Conservation (phyloP, 2,329 filamentous ascomycete species). For the Dactylellina cionopaga region DNA sequence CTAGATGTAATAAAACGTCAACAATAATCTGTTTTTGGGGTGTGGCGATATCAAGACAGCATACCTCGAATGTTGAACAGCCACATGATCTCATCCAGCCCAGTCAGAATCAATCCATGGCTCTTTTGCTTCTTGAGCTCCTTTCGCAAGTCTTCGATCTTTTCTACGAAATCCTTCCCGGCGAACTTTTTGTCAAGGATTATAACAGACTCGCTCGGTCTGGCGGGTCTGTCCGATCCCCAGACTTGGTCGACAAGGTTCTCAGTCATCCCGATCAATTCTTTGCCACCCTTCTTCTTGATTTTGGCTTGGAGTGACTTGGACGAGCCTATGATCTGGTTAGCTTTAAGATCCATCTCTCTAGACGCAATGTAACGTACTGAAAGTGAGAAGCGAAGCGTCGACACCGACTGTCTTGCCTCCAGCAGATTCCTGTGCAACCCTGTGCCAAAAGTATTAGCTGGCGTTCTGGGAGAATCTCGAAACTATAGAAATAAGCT, state of each 20-base stretch:
- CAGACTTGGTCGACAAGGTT: slow-evolving; percentile 95
- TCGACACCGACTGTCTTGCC: slow-evolving; percentile 92
- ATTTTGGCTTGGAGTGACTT: slow-evolving; percentile 85
- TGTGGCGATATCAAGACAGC: slow-evolving; percentile 61
- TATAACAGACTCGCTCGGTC: slow-evolving; percentile 79
- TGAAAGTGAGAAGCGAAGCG: slow-evolving; percentile 81
- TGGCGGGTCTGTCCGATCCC: slow-evolving; percentile 76
- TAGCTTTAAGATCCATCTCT: too few relatives aligned
- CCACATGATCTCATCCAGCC: slow-evolving; percentile 97
- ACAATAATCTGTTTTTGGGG: not conserved
- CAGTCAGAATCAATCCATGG: slow-evolving; percentile 86
- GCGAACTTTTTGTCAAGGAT: slow-evolving; percentile 77
- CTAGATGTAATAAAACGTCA: not conserved
- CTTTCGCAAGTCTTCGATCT: slow-evolving; percentile 86
- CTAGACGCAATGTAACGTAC: slow-evolving; percentile 60
- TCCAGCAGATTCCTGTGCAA: slow-evolving; percentile 81
- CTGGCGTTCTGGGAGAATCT: slow-evolving; percentile 22
- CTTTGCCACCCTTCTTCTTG: slow-evolving; percentile 82
- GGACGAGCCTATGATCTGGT: slow-evolving; percentile 66
- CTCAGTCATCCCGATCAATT: slow-evolving; percentile 76
- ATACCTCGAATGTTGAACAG: slow-evolving; percentile 94
- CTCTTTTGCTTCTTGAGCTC: slow-evolving; percentile 91
- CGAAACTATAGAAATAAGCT: slow-evolving; percentile 30
- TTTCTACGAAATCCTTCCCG: slow-evolving; percentile 82
- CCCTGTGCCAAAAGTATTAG: slow-evolving; percentile 61